phyloP scores from a whole-genome alignment of 139 green algal species.

The Dunaliella primolecta region DNA sequence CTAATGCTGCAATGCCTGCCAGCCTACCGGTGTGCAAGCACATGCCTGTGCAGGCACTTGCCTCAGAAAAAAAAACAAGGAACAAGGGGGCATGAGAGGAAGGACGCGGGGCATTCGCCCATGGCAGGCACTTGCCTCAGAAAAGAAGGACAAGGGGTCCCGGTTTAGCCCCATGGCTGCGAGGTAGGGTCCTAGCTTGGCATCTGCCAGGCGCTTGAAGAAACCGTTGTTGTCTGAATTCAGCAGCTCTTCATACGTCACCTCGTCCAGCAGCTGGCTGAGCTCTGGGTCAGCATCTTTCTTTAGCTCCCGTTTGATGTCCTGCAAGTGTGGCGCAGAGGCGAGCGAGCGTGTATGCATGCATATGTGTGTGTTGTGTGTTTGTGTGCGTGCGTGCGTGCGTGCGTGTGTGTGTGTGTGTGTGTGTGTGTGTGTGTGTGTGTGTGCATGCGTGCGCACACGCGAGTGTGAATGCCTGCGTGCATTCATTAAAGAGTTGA shows the following conservation, averaged over 20 bases:
- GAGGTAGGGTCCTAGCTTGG: conserved; percentile 32
- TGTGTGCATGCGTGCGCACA: neutral
- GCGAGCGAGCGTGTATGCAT: neutral
- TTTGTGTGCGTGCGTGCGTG: neutral
- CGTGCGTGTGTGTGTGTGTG: neutral
- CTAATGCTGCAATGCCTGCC: no score
- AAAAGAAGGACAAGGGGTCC: conserved; percentile 36
- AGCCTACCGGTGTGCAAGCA: no score
- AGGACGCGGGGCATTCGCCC: no score
- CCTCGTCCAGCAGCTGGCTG: conserved; percentile 11
- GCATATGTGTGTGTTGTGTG: neutral
- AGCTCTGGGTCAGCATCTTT: conserved; percentile 15
- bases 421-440: neutral
- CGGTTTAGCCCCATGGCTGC: conserved; percentile 10
- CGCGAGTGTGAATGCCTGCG: neutral
- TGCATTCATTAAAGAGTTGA: no score
- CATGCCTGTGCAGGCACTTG: no score
- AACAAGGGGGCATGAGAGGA: no score
- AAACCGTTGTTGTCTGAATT: conserved; percentile 1
- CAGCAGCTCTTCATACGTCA: conserved; percentile 23
- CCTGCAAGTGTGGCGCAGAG: neutral
- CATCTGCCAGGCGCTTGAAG: conserved; percentile 20
- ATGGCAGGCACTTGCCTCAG: conserved; percentile 20
- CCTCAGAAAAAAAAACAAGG: no score
- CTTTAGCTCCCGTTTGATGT: conserved; percentile 12